phyloP scores from a whole-genome alignment of 2,329 filamentous ascomycete species.

The Monosporascus cannonballus region DNA sequence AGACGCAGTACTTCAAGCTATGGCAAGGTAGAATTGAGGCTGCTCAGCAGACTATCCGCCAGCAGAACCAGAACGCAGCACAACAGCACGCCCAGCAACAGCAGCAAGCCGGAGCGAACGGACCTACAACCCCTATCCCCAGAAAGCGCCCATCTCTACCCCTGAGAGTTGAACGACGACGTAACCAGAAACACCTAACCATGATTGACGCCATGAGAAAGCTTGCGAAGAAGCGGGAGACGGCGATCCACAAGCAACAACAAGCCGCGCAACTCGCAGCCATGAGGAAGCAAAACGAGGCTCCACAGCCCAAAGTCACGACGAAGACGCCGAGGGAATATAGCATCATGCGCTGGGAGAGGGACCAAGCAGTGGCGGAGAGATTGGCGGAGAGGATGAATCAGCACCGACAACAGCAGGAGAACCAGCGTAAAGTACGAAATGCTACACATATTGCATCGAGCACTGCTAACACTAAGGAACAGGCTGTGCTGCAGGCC shows the following conservation, averaged over 20 bases:
- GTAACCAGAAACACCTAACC: slow-evolving; percentile 79
- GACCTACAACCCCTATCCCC: slow-evolving; percentile 42
- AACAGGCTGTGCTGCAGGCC: slow-evolving; percentile 38
- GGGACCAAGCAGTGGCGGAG: slow-evolving; percentile 64
- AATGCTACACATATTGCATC: slow-evolving; percentile 11
- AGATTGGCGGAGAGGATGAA: slow-evolving; percentile 55
- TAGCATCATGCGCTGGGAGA: slow-evolving; percentile 80
- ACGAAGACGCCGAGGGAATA: slow-evolving; percentile 84
- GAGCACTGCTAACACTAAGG: slow-evolving; percentile 20
- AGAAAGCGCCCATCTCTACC: slow-evolving; percentile 71
- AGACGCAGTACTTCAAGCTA: slow-evolving; percentile 87
- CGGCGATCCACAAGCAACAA: slow-evolving; percentile 77
- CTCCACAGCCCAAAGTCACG: slow-evolving; percentile 38
- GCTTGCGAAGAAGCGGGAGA: slow-evolving; percentile 88
- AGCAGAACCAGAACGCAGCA: slow-evolving; percentile 45
- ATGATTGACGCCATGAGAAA: slow-evolving; percentile 95
- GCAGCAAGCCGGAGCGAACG: slow-evolving; percentile 27
- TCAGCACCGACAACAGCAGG: slow-evolving; percentile 47
- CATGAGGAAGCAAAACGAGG: slow-evolving; percentile 74
- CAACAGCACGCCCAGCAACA: slow-evolving; percentile 26
- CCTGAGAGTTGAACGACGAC: slow-evolving; percentile 76
- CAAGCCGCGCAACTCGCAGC: slow-evolving; percentile 71
- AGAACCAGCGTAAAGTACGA: slow-evolving; percentile 48
- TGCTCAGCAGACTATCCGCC: slow-evolving; percentile 48
- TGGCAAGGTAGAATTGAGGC: slow-evolving; percentile 56